phyloP scores from a whole-genome alignment of 768 basidiomycete genomes.

The Strobilomyces confusus region DNA sequence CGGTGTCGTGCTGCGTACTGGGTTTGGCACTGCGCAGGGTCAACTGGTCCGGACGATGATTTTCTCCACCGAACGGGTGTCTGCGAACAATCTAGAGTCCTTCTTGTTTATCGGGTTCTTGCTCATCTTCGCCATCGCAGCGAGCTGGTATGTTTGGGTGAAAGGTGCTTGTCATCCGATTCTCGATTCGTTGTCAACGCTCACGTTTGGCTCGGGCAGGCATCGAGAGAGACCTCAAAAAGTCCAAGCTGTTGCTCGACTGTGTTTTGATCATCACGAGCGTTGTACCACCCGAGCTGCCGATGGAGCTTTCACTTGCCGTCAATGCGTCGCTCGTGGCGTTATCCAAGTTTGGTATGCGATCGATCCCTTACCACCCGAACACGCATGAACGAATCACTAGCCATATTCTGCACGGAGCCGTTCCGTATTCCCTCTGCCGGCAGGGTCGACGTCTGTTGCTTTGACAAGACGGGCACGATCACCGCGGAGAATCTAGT shows the following conservation, averaged over 20 bases:
- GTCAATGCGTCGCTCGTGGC: conserved; percentile 95
- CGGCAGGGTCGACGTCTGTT: conserved; percentile 95
- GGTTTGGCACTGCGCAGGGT: conserved; percentile 96
- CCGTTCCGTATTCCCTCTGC: conserved; percentile 97
- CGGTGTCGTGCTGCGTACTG: conserved; percentile 89
- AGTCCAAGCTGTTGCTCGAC: conserved; percentile 91
- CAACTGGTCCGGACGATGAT: conserved; percentile 99
- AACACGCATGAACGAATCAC: conserved; percentile 1
- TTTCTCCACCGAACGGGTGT: conserved; percentile 94
- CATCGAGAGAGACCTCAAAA: conserved; percentile 88
- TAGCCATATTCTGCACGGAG: conserved; percentile 98
- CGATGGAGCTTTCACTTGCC: conserved; percentile 95
- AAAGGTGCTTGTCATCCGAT: conserved; percentile 58
- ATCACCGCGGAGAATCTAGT: conserved; percentile 96
- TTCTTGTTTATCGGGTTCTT: conserved; percentile 99
- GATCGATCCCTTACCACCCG: conserved; percentile 1
- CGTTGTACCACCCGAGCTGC: conserved; percentile 95
- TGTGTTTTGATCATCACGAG: conserved; percentile 96
- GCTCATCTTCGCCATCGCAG: conserved; percentile 95
- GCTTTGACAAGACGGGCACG: conserved; percentile 99
- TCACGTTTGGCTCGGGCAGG: conserved; percentile 41
- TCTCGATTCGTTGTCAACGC: background rate
- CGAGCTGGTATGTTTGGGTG: conserved; percentile 97
- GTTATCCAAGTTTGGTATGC: conserved; percentile 82
- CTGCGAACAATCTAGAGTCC: conserved; percentile 92